phyloP scores from a whole-genome alignment of 495 filamentous ascomycete species.

The Chaetomium tenue region DNA sequence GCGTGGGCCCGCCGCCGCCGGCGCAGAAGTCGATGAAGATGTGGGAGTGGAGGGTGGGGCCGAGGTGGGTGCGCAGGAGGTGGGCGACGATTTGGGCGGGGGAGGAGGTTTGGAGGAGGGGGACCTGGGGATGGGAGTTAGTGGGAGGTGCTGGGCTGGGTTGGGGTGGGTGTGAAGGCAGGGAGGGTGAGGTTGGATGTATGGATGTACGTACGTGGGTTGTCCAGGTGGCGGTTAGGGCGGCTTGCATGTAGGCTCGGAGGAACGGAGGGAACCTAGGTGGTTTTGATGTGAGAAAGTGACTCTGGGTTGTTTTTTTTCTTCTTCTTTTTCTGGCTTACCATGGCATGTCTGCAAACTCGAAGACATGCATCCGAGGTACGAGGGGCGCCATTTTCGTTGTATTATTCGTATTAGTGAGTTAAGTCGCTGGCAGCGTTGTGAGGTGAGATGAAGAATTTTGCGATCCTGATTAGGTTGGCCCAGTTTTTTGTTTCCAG shows the following conservation, averaged over 20 bases:
- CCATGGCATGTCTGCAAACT: slow-evolving; percentile 56
- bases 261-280: slow-evolving; percentile 54
- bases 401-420: slow-evolving; percentile 1
- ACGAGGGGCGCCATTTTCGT: slow-evolving; percentile 48
- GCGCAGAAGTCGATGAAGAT: slow-evolving; percentile 73
- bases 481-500: too few species aligned
- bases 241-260: slow-evolving; percentile 51
- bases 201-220: slow-evolving; percentile 29
- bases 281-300: not conserved
- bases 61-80: slow-evolving; percentile 48
- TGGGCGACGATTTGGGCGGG: slow-evolving; percentile 49
- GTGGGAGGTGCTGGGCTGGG: too few species aligned
- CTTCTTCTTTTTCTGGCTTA: slow-evolving; percentile 26
- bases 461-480: too few species aligned
- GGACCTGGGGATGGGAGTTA: slow-evolving; percentile 27
- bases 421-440: not conserved
- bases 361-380: slow-evolving; percentile 56
- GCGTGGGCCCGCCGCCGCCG: slow-evolving; percentile 67
- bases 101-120: slow-evolving; percentile 46
- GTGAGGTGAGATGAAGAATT: not conserved
- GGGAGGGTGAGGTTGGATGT: not conserved
- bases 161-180: too few species aligned
- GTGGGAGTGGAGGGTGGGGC: slow-evolving; percentile 40
- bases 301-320: not conserved
- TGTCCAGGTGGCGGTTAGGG: slow-evolving; percentile 53